Base-by-base conservation (phyloP, 805 yeast species). In the Ogataea chonburiensis region DNA sequence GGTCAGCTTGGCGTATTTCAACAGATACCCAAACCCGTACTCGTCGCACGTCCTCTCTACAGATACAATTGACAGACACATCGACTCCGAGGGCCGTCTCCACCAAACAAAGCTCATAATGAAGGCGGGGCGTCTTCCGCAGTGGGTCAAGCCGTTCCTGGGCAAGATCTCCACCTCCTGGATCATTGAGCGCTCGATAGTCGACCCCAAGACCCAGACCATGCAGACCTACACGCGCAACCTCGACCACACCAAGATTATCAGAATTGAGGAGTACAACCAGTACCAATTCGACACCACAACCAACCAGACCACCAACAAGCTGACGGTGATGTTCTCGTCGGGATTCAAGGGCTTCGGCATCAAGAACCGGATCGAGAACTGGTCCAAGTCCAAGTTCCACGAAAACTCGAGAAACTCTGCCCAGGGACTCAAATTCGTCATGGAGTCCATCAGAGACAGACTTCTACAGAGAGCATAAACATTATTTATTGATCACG, bases 41-140 rank as follows among this genome's bases (percentile, higher is more conserved):
- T 81, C 96, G 12, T 66, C 76, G 7, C 96, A 91, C 63, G 96
- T 91, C 9, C 66, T 81, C 22, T 82, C 95, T 6, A 79, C 78
- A 17, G 98, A 89, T 57, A 84, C 95, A 2, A 55, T 89, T 11
- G 77, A 77, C 21, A 64, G 74, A 34, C 58, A 65, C 42, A 67
- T 86, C 13, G 86, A 81, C 44, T 46, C 54, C 1, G 65, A 76
- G 8, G 94, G 94, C 16, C 68, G 77, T 32, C 69, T 89, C 29
- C 73, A 76, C 47, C 78, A 85, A 24, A 83, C 91, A 4, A 72
- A 91, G 47, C 65, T 89, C 25, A 77, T 89, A 28, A 75, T 75
- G 48, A 91, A 89, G 56, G 66, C 74, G 4, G 97, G 97, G 2
- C 71, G 86, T 47, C 66, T 89, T 24, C 97, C 97, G 5, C 59